Evolutionary conservation across 768 basidiomycete genomes (phyloP), one percentile per base, ranked within the genome.

Genomic region (Serendipita sp.): DNA sequence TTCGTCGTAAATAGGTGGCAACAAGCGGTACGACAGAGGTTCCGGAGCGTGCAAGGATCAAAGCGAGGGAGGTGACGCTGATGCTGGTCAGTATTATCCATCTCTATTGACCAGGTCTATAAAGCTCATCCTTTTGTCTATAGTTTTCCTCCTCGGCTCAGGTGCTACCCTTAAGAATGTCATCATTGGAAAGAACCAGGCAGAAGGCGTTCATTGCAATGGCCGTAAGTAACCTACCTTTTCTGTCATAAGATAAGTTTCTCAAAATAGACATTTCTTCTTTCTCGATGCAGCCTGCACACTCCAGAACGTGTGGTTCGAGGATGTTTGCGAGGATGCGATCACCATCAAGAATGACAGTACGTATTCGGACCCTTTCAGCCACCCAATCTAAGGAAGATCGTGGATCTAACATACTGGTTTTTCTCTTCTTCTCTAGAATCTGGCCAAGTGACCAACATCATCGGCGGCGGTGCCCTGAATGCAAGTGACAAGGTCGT

Each of bases 201-300:
- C 73, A 44, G 76, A 77, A 60, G 75, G 75, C 48, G 68, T 76
- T 45, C 75, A 76, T 64, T 76, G 75, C 66, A 70, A 75, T 56
- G 67, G 67, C 45, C n/a, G 45, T 48, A 48, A 38, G 38, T 38
- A 5, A 14, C 5, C 14, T 38, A 38, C 14, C 14, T 38, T 5
- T 38, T 14, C 14, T 38, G 14, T 14, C n/a, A n/a, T 38, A 14
- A 38, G 14, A 5, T 38, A 5, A 38, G 38, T 14, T 20, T 48
- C 61, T 42, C n/a, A n/a, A n/a, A n/a, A n/a, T n/a, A n/a, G 31
- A 17, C 62, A 31, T 17, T 61, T 24, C 24, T 9, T 26, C 0
- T 61, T 22, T 31, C n/a, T 44, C n/a, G 14, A 62, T 22, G 9
- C 45, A 48, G 45, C 7, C n/a, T 48, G 3, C 33, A 56, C 53